Percentiles rank a stretch among this genome's conserved stretches.
These are phyloP conservation scores for Neofusicoccum cordaticola DNA, from an alignment of 2,329 filamentous ascomycete genomes.

Conservation along the genomic window DNA sequence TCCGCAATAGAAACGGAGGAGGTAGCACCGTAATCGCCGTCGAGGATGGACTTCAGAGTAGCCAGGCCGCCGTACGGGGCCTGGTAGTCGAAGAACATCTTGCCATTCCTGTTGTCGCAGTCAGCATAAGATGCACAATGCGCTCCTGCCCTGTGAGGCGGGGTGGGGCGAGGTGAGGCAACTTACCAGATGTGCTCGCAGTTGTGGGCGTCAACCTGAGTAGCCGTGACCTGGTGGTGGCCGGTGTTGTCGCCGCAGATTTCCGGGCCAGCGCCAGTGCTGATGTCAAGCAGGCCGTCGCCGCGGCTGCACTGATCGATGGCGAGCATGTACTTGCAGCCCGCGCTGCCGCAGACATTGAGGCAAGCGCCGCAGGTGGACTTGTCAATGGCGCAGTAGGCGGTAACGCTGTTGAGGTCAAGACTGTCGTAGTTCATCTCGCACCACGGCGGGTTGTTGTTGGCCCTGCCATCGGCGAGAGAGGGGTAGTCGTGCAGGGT, in stretches of 20 bases:
- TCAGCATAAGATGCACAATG: background rate
- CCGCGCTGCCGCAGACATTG: constrained; percentile 89
- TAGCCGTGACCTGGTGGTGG: constrained; percentile 6
- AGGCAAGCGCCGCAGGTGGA: constrained; percentile 54
- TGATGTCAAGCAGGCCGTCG: constrained; percentile 10
- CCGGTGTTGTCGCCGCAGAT: constrained; percentile 5
- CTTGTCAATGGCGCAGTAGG: constrained; percentile 11
- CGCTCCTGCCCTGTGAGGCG: background rate
- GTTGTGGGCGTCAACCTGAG: background rate
- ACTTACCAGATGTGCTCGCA: constrained; percentile 10
- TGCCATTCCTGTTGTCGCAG: background rate
- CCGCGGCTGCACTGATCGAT: constrained; percentile 60
- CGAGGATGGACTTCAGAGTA: background rate
- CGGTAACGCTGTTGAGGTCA: constrained; percentile 8
- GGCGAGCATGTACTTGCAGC: constrained; percentile 95
- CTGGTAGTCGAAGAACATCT: constrained; percentile 7
- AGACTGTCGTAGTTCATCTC: constrained; percentile 5
- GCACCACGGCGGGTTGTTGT: constrained; percentile 16
- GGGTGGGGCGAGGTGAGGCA: background rate
- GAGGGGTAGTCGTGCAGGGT: constrained; percentile 16
- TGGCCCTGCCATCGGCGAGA: background rate
- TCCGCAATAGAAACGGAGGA: no score
- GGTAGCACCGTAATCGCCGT: background rate
- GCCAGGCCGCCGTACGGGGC: background rate
- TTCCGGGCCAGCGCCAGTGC: constrained; percentile 10